phyloP scores from a whole-genome alignment of 768 basidiomycete species.

The Steccherinum ochraceum region DNA sequence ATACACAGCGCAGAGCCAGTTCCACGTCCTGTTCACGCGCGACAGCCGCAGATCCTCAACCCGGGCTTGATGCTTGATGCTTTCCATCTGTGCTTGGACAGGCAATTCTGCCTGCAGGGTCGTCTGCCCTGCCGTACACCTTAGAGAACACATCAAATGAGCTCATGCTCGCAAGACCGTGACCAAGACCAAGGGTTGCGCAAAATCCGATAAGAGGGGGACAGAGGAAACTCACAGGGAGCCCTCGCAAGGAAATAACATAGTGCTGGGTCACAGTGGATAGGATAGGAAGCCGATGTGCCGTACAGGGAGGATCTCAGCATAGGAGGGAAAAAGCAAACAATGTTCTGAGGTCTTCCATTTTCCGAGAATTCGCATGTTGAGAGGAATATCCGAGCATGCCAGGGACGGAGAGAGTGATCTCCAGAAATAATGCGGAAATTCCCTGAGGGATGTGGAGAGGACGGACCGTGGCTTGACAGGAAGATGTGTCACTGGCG shows the following conservation, averaged over 20 bases:
- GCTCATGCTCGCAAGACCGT: background rate
- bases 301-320: background rate
- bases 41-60: background rate
- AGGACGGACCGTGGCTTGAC: background rate
- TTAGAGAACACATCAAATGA: background rate
- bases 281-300: background rate
- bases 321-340: background rate
- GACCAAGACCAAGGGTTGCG: background rate
- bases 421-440: background rate
- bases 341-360: background rate
- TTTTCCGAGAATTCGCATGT: background rate
- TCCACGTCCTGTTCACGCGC: too few species aligned
- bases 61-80: too few species aligned
- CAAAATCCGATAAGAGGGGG: background rate
- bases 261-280: background rate
- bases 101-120: too few species aligned
- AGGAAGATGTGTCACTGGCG: background rate
- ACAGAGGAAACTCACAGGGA: background rate
- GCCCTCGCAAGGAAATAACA: background rate
- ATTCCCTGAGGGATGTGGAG: background rate
- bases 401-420: background rate
- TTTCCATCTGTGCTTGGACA: too few species aligned
- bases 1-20: background rate
- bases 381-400: background rate
- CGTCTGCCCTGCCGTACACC: background rate